Base-by-base conservation (phyloP, 148 eudicot species). In the Diospyros lotus region DNA sequence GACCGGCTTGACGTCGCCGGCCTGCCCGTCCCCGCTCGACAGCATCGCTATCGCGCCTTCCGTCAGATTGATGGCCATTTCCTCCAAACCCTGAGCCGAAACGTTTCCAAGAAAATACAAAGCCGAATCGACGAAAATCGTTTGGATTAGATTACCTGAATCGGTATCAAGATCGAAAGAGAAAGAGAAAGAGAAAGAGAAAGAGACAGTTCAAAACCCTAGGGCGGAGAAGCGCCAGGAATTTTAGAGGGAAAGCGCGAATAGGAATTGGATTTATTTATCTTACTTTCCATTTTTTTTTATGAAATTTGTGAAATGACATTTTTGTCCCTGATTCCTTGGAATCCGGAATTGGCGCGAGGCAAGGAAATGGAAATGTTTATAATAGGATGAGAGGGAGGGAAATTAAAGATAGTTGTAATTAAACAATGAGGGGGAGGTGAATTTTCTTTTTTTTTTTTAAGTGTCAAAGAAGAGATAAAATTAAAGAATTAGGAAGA, bases 41-140 rank as follows among this genome's bases (percentile, higher is more conserved):
- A 90, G 53, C 79, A 66, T 70, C 63, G 78, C 82, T 12, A 89
- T 79, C 43, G 89, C 91, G 0, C 93, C 97, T 68, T 75, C 81
- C 40, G 91, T 72, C 40, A 91, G 56, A 52, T 75, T 83, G 0
- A 86, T 64, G 14, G 83, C 82, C 87, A 82, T 83, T 18, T 55
- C 46, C n/a, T 28, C 1, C 1, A 2, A 17, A 46, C 43, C 15
- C 3, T 1, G 1, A 4, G 4, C 15, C 10, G 15, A 54, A 15
- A 54, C 18, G 38, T 58, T 38, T 42, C n/a, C 55, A 15, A 45
- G 56, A 60, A 45, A 58, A 44, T 45, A 4, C 61, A 13, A 38
- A 11, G 11, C 11, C 1, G 13, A 3, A 38, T 38, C 1, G 15
- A 38, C 2, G 60, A 38, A 51, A 67, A 17, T 45, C 40, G 56